Evolutionary conservation across 345 rosid species (phyloP).

Genomic region (Rhodamnia argentea): DNA sequence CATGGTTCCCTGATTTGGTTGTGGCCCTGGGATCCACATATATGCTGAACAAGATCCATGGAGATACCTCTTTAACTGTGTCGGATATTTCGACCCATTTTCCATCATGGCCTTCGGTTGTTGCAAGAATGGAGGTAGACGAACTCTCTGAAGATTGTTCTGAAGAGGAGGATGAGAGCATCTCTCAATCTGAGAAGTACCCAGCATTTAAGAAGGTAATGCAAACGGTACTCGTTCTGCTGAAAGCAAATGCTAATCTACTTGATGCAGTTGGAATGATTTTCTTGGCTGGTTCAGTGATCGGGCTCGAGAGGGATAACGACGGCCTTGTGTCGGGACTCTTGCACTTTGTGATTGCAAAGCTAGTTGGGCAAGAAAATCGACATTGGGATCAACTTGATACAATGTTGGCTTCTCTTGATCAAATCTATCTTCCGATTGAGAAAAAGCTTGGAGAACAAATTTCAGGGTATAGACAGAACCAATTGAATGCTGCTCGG

Average conservation of each 20-base stretch:
- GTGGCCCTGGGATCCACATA: constrained; percentile 58
- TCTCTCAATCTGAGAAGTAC: constrained; percentile 20
- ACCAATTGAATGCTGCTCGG: constrained; percentile 29
- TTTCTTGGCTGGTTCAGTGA: constrained; percentile 32
- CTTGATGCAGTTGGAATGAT: constrained; percentile 59
- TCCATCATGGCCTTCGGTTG: constrained; percentile 55
- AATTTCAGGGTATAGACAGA: constrained; percentile 21
- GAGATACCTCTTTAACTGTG: constrained; percentile 19
- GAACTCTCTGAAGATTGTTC: constrained; percentile 18
- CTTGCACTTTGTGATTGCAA: constrained; percentile 41
- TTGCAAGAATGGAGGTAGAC: constrained; percentile 39
- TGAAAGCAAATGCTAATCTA: constrained; percentile 32
- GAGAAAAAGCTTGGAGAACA: constrained; percentile 53
- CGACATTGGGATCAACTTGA: constrained; percentile 63
- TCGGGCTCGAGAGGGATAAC: constrained; percentile 54
- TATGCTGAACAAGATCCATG: constrained; percentile 22
- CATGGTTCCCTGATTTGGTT: constrained; percentile 88
- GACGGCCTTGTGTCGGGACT: constrained; percentile 48
- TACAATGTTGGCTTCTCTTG: constrained; percentile 50
- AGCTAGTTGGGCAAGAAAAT: constrained; percentile 46
- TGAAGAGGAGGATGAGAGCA: constrained; percentile 27
- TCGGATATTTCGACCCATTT: constrained; percentile 30
- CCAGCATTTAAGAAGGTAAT: constrained; percentile 31
- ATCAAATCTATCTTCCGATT: constrained; percentile 48
- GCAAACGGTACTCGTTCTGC: constrained; percentile 24